Evolutionary conservation across 768 basidiomycete genomes (phyloP).

Genomic region (Mycena epipterygia): DNA sequence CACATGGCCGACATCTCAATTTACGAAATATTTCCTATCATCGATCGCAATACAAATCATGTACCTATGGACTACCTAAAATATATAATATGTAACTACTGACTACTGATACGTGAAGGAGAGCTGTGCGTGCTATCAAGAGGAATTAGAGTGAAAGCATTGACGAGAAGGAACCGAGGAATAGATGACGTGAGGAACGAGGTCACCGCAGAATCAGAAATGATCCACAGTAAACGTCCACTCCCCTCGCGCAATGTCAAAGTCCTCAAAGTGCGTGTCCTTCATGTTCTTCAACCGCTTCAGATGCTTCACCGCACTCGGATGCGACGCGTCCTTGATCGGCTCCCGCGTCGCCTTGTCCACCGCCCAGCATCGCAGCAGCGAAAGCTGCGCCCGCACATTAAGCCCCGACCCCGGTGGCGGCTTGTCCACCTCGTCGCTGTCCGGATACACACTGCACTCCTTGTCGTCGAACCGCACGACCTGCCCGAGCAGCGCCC

Average conservation of each 20-base stretch:
- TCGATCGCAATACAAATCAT: constrained; percentile 20
- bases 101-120: constrained; percentile 21
- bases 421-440: constrained; percentile 88
- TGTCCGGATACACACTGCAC: constrained; percentile 94
- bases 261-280: constrained; percentile 87
- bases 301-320: constrained; percentile 77
- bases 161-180: not conserved
- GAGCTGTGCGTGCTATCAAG: constrained; percentile 25
- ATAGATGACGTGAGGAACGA: not conserved
- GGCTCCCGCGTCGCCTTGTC: constrained; percentile 94
- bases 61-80: constrained; percentile 31
- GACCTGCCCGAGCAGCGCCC: constrained; percentile 87
- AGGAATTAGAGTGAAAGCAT: constrained; percentile 4
- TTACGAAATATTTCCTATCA: constrained; percentile 21
- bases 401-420: constrained; percentile 89
- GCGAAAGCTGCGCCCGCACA: constrained; percentile 82
- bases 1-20: no score
- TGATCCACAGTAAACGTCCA: constrained; percentile 97
- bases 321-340: constrained; percentile 85
- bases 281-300: constrained; percentile 88
- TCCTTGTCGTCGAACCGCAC: constrained; percentile 93
- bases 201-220: constrained; percentile 62
- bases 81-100: constrained; percentile 33
- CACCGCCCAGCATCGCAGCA: constrained; percentile 88
- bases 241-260: constrained; percentile 83